phyloP scores from a whole-genome alignment of 2,329 filamentous ascomycete genomes.

The Xylariales sp. region DNA sequence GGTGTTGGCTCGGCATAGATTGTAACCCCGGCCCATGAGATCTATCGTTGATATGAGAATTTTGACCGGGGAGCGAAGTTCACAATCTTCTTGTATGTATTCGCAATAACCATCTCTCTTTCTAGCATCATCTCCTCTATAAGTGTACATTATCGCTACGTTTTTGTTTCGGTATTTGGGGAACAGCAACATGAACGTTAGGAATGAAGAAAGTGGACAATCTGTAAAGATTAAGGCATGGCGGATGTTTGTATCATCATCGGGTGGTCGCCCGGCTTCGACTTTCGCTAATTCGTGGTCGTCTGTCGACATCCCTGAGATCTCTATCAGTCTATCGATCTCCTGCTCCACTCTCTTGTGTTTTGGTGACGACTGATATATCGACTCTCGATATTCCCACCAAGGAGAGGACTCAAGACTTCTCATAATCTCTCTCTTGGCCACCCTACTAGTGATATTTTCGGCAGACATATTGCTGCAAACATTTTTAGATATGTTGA shows the following conservation, averaged over 20 bases:
- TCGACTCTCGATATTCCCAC: background rate
- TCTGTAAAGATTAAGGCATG: slow-evolving; percentile 28
- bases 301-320: background rate
- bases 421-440: background rate
- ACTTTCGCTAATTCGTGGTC: background rate
- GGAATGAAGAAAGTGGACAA: slow-evolving; percentile 20
- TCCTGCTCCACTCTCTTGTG: slow-evolving; percentile 3
- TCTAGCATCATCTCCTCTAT: background rate
- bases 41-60: slow-evolving; percentile 28
- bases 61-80: background rate
- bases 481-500: background rate
- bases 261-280: slow-evolving; percentile 14
- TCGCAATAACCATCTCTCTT: background rate
- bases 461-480: background rate
- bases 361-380: background rate
- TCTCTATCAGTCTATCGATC: background rate
- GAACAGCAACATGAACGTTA: slow-evolving; percentile 30
- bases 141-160: slow-evolving; percentile 25
- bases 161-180: background rate
- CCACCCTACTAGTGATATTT: background rate
- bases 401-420: background rate
- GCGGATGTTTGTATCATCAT: slow-evolving; percentile 14
- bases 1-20: slow-evolving; percentile 32
- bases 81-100: slow-evolving; percentile 13
- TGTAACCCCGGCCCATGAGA: slow-evolving; percentile 12